Conservation (phyloP, 2,329 filamentous ascomycete species). For the Thyridium curvatum region DNA sequence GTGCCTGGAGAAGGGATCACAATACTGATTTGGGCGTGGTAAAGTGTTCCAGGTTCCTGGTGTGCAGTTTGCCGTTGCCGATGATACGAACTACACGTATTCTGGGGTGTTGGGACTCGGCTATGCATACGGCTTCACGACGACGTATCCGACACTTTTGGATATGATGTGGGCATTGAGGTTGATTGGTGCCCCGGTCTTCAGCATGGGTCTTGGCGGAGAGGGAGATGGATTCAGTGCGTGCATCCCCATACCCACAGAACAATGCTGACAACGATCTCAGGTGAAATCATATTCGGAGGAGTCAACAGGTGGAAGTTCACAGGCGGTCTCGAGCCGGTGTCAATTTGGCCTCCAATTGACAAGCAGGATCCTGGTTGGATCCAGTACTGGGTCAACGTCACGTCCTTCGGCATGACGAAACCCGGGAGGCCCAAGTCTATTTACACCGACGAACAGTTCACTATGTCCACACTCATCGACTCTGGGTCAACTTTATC, state of each 20-base stretch:
- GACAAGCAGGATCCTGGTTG: constrained; percentile 22
- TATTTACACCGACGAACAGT: constrained; percentile 19
- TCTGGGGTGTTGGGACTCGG: constrained; percentile 28
- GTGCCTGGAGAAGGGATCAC: too few species aligned
- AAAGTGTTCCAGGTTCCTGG: constrained; percentile 21
- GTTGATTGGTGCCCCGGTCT: constrained; percentile 27
- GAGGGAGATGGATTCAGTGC: constrained; percentile 23
- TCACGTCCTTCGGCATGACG: constrained; percentile 26
- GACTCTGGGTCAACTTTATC: constrained; percentile 59
- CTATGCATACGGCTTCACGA: constrained; percentile 25
- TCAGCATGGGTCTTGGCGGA: constrained; percentile 26
- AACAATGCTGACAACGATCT: neutral
- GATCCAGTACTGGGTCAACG: constrained; percentile 29
- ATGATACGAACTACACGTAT: constrained; percentile 26
- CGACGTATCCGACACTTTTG: constrained; percentile 24
- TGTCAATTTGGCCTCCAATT: constrained; percentile 26
- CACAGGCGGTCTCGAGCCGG: constrained; percentile 14
- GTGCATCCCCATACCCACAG: constrained; percentile 1
- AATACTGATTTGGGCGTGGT: neutral
- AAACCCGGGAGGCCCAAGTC: constrained; percentile 14
- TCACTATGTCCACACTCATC: constrained; percentile 41
- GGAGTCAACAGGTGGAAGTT: constrained; percentile 39
- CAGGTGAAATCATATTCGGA: constrained; percentile 35
- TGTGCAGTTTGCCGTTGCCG: constrained; percentile 27
- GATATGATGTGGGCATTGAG: constrained; percentile 23